Conservation (phyloP, 1,284 basidiomycete genomes). For the Rhodotorula sp. region DNA sequence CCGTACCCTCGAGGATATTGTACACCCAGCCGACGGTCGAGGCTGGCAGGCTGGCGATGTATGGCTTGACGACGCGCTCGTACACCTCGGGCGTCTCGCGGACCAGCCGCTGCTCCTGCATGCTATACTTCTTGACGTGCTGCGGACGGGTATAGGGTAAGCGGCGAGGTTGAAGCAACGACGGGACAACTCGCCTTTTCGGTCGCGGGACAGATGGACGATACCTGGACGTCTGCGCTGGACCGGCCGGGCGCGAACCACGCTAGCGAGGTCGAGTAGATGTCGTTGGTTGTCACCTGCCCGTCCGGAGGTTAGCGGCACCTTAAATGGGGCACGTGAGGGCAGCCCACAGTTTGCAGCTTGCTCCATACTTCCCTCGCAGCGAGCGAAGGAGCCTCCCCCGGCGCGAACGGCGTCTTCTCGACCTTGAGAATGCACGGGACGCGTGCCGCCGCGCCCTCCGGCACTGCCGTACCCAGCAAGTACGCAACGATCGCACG, state of each 20-base stretch:
- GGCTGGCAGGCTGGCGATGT: constrained; percentile 71
- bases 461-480: constrained; percentile 54
- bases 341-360: constrained; percentile 26
- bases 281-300: constrained; percentile 45
- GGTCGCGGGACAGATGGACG: constrained; percentile 41
- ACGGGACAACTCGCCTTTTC: constrained; percentile 50
- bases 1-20: constrained; percentile 76
- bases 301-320: background rate
- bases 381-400: constrained; percentile 42
- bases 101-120: constrained; percentile 71
- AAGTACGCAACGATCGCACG: constrained; percentile 57
- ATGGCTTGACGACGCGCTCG: constrained; percentile 68
- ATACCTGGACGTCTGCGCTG: constrained; percentile 28
- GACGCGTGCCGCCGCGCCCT: constrained; percentile 46
- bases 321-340: no score
- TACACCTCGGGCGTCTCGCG: constrained; percentile 79
- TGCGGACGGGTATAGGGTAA: constrained; percentile 20
- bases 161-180: constrained; percentile 62
- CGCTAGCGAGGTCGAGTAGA: constrained; percentile 45
- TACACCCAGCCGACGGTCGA: constrained; percentile 84
- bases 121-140: constrained; percentile 67
- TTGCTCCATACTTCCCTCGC: constrained; percentile 18
- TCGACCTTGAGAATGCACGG: constrained; percentile 65
- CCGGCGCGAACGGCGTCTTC: constrained; percentile 58
- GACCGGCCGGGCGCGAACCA: constrained; percentile 37